Evolutionary conservation across 2,329 filamentous ascomycete species (phyloP), one percentile per base, ranked within the genome.

Genomic region (Pseudocercospora pini-densiflorae): DNA sequence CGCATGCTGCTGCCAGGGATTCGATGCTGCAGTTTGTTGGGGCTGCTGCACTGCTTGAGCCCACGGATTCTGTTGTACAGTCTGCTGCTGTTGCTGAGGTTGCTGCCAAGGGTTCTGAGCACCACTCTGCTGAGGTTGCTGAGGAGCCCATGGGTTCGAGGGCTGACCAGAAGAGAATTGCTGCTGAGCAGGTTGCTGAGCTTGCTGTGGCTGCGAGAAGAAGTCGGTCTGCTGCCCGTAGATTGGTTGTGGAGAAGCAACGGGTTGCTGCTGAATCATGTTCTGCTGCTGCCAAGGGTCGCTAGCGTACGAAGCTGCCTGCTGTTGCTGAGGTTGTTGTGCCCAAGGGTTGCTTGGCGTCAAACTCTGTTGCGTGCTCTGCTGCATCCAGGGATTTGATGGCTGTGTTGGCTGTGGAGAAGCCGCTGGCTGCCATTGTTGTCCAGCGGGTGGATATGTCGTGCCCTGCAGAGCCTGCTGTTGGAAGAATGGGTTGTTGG

Each of bases 331-430:
- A n/a, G 29, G 24, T 58, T 69, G 69, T 51, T 68, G 77, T 45
- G 77, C 77, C 71, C 81, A 82, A 2, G 80, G 79, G 72, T 82
- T 81, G 43, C 68, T 72, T 9, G 80, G 71, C 12, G 77, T 73
- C 53, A 82, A 80, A 40, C 78, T 77, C 65, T 84, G 81, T 54
- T 79, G 57, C 43, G 68, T 62, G 3, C 62, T 21, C 49, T 66
- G 66, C 36, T 76, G 76, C 45, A 84, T 71, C 69, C 84, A 84
- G 1, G 75, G 74, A 53, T 76, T 76, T 31, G 68, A 68, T 5
- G 68, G 88, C 72, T 90, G 87, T 70, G 87, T 86, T 31, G 92
- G 77, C 77, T 71, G 64, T 74, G 74, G 59, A 74, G 75, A 36
- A 33, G 65, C 61, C 47, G 70, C 45, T 59, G 67, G 69, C 33